Base-by-base conservation (phyloP, 2,329 filamentous ascomycete genomes). In the Aphanoascus verrucosus region DNA sequence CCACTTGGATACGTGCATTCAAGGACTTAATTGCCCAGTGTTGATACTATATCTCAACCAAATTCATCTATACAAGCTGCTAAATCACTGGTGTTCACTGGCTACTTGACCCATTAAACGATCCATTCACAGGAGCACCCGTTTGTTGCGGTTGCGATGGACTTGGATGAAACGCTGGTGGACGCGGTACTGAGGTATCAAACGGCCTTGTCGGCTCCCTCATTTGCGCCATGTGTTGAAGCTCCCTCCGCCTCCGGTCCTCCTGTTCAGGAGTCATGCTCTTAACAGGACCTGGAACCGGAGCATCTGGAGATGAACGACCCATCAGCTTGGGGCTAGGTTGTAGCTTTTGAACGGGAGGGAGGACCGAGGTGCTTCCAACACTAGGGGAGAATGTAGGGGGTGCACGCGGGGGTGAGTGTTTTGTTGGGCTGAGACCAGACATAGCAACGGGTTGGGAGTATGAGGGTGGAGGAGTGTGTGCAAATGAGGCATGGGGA, bases 351-450 rank as follows among this genome's bases (percentile, higher is more conserved):
- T 68, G 69, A 5, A 72, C 67, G 1, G 69, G 69, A 23, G 69
- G 70, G 17, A 72, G 58, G 8, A 72, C 62, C 0, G 69, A 62
- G 1, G 68, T 65, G 31, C 43, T 49, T 3, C 49, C 49, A 11
- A 57, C 17, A 23, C 42, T 49, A 9, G 51, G 42, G 5, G 53
- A 49, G 15, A 49, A 46, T 20, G 32, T 46, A 43, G 52, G 55
- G 11, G 55, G 65, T 9, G 58, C 49, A 34, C 55, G 57, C 1
- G 59, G 56, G 28, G 71, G 70, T 9, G 70, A 72, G 46, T 74
- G 69, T 56, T 75, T 75, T 12, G 65, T 73, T 11, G 72, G 72
- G 31, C 72, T 74, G 23, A 74, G 67, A 1, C 72, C 72, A 0
- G 72, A 74, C 45, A 72, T 60, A 6, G 67, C 61, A 50, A 67